Conservation (phyloP, 768 basidiomycete species). For the Tulasnella sp. region DNA sequence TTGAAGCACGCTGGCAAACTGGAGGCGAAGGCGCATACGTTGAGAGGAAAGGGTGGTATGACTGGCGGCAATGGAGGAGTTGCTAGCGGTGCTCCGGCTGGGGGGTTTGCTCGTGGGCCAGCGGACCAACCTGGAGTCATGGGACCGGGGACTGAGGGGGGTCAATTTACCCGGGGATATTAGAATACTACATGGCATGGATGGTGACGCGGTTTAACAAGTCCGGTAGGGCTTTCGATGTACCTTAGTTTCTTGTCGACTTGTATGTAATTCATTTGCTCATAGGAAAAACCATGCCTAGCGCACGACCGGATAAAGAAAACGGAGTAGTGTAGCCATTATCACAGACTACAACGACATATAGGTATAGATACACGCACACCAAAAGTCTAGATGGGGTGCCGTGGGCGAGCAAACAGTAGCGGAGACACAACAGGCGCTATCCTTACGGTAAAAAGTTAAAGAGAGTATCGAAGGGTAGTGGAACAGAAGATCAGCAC, state of each 20-base stretch:
- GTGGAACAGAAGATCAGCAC: neutral
- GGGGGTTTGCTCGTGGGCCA: neutral
- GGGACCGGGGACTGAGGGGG: neutral
- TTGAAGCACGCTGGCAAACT: neutral
- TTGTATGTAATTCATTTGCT: too few relatives aligned
- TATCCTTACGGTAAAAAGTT: slow-evolving; percentile 7
- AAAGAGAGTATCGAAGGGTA: neutral
- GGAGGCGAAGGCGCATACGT: neutral
- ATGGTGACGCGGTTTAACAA: neutral
- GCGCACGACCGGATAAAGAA: too few relatives aligned
- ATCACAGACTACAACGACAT: slow-evolving; percentile 7
- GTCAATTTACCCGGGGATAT: neutral
- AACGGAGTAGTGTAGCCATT: neutral
- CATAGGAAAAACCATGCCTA: too few relatives aligned
- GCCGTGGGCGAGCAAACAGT: neutral
- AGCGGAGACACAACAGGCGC: neutral
- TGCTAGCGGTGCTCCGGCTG: neutral
- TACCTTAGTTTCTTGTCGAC: neutral
- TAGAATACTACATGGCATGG: neutral
- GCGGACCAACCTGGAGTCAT: neutral
- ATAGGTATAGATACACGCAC: neutral
- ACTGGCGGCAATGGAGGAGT: neutral
- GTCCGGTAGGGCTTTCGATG: neutral
- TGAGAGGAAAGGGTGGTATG: neutral
- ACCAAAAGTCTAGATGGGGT: slow-evolving; percentile 4